phyloP scores from a whole-genome alignment of 108 stramenopile genomes.

The Cylindrotheca fusiformis region DNA sequence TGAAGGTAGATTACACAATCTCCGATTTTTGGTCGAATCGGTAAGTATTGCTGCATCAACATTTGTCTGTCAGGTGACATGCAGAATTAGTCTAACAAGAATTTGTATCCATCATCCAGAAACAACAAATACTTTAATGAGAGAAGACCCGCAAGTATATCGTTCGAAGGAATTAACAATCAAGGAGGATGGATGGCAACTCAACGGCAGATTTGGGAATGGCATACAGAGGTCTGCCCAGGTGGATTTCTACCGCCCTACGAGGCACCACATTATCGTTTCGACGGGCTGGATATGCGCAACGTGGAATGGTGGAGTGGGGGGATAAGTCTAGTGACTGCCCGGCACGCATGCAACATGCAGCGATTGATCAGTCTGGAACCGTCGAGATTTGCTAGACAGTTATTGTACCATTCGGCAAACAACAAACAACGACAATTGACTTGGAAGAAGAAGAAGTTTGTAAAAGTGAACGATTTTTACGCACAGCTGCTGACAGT shows the following conservation, averaged over 20 bases:
- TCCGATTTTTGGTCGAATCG: not conserved
- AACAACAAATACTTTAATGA: not conserved
- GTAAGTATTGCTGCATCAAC: not conserved
- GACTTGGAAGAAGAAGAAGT: constrained; percentile 17
- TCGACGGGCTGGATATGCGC: constrained; percentile 53
- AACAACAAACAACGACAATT: constrained; percentile 72
- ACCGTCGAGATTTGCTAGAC: constrained; percentile 50
- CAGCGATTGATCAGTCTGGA: constrained; percentile 58
- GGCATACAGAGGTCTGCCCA: constrained; percentile 59
- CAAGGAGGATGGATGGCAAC: constrained; percentile 72
- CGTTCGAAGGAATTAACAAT: constrained; percentile 47
- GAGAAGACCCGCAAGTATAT: constrained; percentile 17
- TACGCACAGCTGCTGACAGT: constrained; percentile 76
- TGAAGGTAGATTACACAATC: constrained; percentile 6
- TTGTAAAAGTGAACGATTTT: constrained; percentile 59
- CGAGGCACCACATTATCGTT: constrained; percentile 38
- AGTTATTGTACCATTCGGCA: constrained; percentile 62
- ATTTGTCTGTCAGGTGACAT: no score
- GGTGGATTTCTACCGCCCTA: constrained; percentile 71
- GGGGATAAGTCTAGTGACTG: constrained; percentile 29
- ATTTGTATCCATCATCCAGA: not conserved
- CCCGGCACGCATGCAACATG: constrained; percentile 38
- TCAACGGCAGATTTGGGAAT: constrained; percentile 35
- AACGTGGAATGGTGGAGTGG: constrained; percentile 70
- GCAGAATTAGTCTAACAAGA: no score